Conservation (phyloP, 495 filamentous ascomycete genomes). For the Daldinia concentrica region DNA sequence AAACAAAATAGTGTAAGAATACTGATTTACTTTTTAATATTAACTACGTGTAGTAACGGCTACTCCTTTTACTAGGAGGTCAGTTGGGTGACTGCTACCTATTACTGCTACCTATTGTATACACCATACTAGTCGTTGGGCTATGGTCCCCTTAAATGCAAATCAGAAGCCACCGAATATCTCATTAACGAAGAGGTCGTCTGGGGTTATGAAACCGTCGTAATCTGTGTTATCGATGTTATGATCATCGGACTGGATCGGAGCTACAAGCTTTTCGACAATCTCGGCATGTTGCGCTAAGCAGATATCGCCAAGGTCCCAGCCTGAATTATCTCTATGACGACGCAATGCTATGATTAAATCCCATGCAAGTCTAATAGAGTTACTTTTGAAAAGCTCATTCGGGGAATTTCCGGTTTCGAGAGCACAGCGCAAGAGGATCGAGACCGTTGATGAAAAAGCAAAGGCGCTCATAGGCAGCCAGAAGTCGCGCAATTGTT, state of each 20-base stretch:
- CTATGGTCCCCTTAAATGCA: not conserved
- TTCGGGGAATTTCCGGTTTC: not conserved
- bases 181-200: not conserved
- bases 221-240: not conserved
- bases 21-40: too few relatives aligned
- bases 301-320: not conserved
- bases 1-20: too few relatives aligned
- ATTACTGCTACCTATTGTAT: too few relatives aligned
- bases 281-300: not conserved
- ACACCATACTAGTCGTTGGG: not conserved
- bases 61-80: too few relatives aligned
- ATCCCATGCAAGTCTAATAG: not conserved
- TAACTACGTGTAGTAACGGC: too few relatives aligned
- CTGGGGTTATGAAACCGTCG: not conserved
- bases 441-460: not conserved
- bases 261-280: not conserved
- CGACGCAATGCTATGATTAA: not conserved
- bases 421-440: not conserved
- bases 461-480: not conserved
- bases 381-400: not conserved
- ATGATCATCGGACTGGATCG: not conserved
- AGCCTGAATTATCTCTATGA: not conserved
- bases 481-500: not conserved
- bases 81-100: too few relatives aligned
- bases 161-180: not conserved